Percentiles rank a stretch among this genome's conserved stretches.
Conservation (phyloP, 306 rosid species). For the Begonia masoniana region DNA sequence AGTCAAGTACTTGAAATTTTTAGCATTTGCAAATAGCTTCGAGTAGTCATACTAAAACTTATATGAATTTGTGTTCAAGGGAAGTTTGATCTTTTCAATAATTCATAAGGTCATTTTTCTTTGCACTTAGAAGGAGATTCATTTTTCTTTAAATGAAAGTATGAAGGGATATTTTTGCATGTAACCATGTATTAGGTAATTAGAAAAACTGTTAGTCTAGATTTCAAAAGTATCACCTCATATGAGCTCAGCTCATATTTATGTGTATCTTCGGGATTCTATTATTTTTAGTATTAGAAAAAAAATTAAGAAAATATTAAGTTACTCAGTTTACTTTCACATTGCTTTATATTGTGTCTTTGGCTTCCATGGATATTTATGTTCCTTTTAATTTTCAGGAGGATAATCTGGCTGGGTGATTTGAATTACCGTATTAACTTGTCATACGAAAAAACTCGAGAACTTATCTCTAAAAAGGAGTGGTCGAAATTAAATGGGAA, state of each 20-base stretch:
- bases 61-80: too few species aligned
- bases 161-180: background rate
- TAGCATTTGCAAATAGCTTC: too few species aligned
- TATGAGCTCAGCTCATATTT: too few species aligned
- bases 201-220: too few species aligned
- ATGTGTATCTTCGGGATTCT: background rate
- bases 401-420: constrained; percentile 89
- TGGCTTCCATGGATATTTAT: background rate
- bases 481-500: constrained; percentile 60
- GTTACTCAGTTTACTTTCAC: background rate
- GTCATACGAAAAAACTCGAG: constrained; percentile 61
- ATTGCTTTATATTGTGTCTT: background rate
- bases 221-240: too few species aligned
- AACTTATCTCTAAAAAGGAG: constrained; percentile 48
- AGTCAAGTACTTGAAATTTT: too few species aligned
- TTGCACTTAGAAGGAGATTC: too few species aligned
- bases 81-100: too few species aligned
- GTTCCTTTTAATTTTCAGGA: constrained; percentile 31
- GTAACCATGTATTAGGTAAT: background rate
- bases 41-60: too few species aligned
- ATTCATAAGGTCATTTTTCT: too few species aligned
- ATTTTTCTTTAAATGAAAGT: too few species aligned
- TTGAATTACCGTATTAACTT: constrained; percentile 78
- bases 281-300: too few species aligned
- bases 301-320: background rate